Percentiles rank a stretch among this genome's conserved stretches.
phyloP scores from a whole-genome alignment of 495 filamentous ascomycete species.

The Hypoxylon fuscum region DNA sequence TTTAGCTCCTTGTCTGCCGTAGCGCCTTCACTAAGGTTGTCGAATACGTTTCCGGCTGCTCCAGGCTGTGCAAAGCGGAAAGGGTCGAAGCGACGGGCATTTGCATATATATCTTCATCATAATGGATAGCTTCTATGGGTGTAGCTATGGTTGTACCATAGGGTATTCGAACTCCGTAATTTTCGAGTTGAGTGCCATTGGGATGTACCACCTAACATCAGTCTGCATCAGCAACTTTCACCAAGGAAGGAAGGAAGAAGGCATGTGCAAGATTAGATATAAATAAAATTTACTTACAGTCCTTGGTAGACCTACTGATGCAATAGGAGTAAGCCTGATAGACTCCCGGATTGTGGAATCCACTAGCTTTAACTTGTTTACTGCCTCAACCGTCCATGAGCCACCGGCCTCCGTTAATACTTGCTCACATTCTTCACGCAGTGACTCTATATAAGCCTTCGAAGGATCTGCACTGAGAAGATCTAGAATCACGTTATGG shows the following conservation, averaged over 20 bases:
- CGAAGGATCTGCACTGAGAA: constrained; percentile 13
- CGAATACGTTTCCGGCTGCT: background rate
- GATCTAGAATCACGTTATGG: constrained; percentile 8
- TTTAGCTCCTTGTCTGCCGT: background rate
- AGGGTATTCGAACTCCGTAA: background rate
- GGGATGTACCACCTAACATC: background rate
- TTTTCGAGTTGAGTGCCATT: background rate
- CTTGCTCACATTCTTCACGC: constrained; percentile 5
- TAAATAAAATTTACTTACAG: background rate
- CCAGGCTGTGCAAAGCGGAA: background rate
- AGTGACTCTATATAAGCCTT: constrained; percentile 16
- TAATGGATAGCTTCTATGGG: background rate
- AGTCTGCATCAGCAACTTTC: background rate
- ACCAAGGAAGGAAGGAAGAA: background rate
- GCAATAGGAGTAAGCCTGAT: background rate
- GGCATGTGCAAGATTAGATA: too few relatives aligned
- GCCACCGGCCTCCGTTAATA: constrained; percentile 11
- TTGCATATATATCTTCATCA: background rate
- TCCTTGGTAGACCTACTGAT: background rate
- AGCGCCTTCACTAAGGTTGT: background rate
- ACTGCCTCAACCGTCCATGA: constrained; percentile 18
- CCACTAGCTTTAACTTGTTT: constrained; percentile 8
- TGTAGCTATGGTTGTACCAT: background rate
- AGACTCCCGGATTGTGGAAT: constrained; percentile 19
- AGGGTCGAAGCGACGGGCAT: background rate